Evolutionary conservation across 192 early-diverging fungal species (phyloP).

Genomic region (Rhizophagus prolifer): DNA sequence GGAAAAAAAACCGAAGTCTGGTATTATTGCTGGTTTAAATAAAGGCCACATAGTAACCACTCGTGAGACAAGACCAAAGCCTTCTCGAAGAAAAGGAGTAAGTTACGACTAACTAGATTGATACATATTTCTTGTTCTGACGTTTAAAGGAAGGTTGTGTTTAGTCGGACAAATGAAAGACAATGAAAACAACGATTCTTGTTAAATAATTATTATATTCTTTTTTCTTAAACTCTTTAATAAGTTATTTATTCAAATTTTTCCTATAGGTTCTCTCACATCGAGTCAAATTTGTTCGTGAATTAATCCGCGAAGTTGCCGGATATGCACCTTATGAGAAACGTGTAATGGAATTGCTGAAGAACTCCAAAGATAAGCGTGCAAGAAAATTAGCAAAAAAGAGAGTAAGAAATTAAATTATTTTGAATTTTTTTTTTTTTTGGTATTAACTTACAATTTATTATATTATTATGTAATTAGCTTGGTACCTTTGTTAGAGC

Average conservation of each 20-base stretch:
- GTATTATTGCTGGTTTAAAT: constrained; percentile 89
- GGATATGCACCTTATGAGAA: constrained; percentile 99
- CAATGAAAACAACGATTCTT: too few relatives aligned
- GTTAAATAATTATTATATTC: background rate
- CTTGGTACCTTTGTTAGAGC: constrained; percentile 95
- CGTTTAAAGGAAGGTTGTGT: too few relatives aligned
- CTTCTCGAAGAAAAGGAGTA: constrained; percentile 81
- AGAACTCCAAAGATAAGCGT: constrained; percentile 99
- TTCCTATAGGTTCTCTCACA: constrained; percentile 59
- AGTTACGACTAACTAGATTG: constrained; percentile 42
- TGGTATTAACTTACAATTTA: background rate
- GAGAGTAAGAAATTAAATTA: constrained; percentile 54
- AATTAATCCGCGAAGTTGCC: constrained; percentile 93
- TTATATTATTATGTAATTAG: constrained; percentile 38
- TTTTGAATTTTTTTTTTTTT: background rate
- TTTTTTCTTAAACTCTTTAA: background rate
- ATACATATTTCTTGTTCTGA: background rate
- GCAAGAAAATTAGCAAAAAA: constrained; percentile 98
- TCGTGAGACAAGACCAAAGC: constrained; percentile 67
- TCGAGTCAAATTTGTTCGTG: constrained; percentile 89
- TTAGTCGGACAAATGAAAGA: too few relatives aligned
- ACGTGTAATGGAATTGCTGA: constrained; percentile 99
- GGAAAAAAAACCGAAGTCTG: constrained; percentile 57
- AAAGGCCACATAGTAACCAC: constrained; percentile 87
- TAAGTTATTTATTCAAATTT: background rate